Conservation (phyloP, 2,329 filamentous ascomycete species). For the Arthrobotrys megalospora region DNA sequence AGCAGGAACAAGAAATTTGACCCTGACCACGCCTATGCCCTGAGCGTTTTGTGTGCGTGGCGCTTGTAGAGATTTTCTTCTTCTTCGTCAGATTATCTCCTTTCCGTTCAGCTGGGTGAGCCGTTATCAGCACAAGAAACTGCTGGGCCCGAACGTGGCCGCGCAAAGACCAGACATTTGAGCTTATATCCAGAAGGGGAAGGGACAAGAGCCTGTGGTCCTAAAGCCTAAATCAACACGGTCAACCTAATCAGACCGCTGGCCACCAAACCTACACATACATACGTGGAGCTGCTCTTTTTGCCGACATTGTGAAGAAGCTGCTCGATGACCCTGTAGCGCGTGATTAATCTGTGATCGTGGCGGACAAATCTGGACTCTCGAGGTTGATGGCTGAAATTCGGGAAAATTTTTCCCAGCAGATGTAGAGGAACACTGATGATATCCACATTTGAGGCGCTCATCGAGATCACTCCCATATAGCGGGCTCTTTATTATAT, state of each 20-base stretch:
- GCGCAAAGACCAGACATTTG: slow-evolving; percentile 38
- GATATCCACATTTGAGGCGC: slow-evolving; percentile 24
- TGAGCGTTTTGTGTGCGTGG: slow-evolving; percentile 43
- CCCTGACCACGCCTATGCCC: slow-evolving; percentile 42
- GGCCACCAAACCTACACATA: slow-evolving; percentile 27
- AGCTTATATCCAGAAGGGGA: slow-evolving; percentile 51
- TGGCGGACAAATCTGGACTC: slow-evolving; percentile 29
- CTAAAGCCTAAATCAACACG: slow-evolving; percentile 58
- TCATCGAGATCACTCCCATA: slow-evolving; percentile 36
- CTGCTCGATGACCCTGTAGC: slow-evolving; percentile 36
- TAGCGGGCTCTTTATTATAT: slow-evolving; percentile 25
- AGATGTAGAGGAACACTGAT: not conserved
- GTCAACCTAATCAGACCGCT: slow-evolving; percentile 19
- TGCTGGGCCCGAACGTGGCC: slow-evolving; percentile 21
- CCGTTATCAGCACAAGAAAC: slow-evolving; percentile 18
- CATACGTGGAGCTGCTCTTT: slow-evolving; percentile 12
- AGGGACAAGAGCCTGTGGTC: slow-evolving; percentile 19
- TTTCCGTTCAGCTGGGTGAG: slow-evolving; percentile 36
- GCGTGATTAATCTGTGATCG: slow-evolving; percentile 50
- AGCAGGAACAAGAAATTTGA: slow-evolving; percentile 52
- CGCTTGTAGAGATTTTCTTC: slow-evolving; percentile 30
- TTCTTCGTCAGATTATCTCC: slow-evolving; percentile 34
- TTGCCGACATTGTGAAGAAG: slow-evolving; percentile 42
- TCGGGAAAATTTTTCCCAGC: slow-evolving; percentile 43
- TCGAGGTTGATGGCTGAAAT: slow-evolving; percentile 14